These are phyloP conservation scores for Heimioporus punctisporus DNA, from an alignment of 1,284 basidiomycete genomes.

Conservation along the genomic window DNA sequence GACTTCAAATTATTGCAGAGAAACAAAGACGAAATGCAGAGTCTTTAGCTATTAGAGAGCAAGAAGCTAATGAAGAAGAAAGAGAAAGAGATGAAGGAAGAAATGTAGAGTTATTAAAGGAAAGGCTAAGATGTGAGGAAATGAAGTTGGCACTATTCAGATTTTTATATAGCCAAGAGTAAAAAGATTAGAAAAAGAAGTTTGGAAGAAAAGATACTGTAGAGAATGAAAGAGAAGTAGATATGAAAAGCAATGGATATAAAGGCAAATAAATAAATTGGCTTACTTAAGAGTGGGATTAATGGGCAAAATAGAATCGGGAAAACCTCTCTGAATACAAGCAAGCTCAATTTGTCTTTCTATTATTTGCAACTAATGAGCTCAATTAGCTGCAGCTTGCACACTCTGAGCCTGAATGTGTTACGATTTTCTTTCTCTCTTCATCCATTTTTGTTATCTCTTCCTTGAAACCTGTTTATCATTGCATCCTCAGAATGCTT, in stretches of 20 bases:
- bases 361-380: conserved; percentile 8
- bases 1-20: neutral
- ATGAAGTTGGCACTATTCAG: neutral
- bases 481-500: too few relatives aligned
- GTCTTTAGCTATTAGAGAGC: neutral
- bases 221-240: too few relatives aligned
- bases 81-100: neutral
- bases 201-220: too few relatives aligned
- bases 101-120: neutral
- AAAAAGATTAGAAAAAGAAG: neutral
- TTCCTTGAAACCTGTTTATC: too few relatives aligned
- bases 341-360: conserved; percentile 6
- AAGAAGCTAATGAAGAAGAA: neutral
- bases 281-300: neutral
- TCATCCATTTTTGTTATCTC: too few relatives aligned
- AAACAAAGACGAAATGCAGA: neutral
- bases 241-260: too few relatives aligned
- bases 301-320: too few relatives aligned
- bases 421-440: too few relatives aligned
- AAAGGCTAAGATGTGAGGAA: neutral
- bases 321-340: neutral
- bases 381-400: conserved; percentile 1
- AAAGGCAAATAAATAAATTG: too few relatives aligned
- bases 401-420: conserved; percentile 1
- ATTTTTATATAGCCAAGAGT: neutral